Base-by-base conservation (phyloP, 148 eudicot genomes). In the Vaccinium macrocarpon region DNA sequence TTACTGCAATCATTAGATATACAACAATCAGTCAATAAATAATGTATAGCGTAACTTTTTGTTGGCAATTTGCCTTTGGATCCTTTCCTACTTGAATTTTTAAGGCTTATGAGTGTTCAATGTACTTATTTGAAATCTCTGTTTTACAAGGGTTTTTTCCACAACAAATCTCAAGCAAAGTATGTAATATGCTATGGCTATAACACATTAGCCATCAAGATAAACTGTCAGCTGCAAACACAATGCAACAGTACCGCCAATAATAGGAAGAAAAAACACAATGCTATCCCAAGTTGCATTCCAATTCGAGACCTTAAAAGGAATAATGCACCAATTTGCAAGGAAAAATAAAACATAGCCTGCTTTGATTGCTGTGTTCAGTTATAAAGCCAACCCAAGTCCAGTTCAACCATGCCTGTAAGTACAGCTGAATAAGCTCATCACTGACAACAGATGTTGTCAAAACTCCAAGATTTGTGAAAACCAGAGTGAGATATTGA, bases 361-460 rank as follows among this genome's bases (percentile, higher is more conserved):
- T 13, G 46, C 55, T 27, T 18, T 35, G 38, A 2, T 35, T 35
- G 29, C 19, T 42, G 53, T 53, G 0, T 32, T 32, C 35, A 53
- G 25, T 42, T 27, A 25, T 6, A 56, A 79, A 42, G 25, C 73
- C 85, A 42, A 48, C 5, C 29, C 48, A 62, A 66, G 19, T 52
- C 15, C 11, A 8, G 25, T 19, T 12, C 72, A 66, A 62, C 5
- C 13, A 80, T 68, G 68, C 78, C 88, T 91, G 92, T 38, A 96
- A 86, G 89, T 96, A 96, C 18, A 94, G 91, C 88, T 94, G 98
- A 76, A 96, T 96, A 48, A 93, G 98, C 92, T 96, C 99, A 25
- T 96, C 99, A 79, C 99, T 93, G 70, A 96, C 98, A 14, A 92
- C 99, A 48, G 99, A 96, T 21, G 99, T 95, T 80, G 99, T 93